A percentile compares a stretch with the other conserved stretches of the same genome.
phyloP scores from a whole-genome alignment of 2,329 filamentous ascomycete genomes.

The Diaporthe sp. region DNA sequence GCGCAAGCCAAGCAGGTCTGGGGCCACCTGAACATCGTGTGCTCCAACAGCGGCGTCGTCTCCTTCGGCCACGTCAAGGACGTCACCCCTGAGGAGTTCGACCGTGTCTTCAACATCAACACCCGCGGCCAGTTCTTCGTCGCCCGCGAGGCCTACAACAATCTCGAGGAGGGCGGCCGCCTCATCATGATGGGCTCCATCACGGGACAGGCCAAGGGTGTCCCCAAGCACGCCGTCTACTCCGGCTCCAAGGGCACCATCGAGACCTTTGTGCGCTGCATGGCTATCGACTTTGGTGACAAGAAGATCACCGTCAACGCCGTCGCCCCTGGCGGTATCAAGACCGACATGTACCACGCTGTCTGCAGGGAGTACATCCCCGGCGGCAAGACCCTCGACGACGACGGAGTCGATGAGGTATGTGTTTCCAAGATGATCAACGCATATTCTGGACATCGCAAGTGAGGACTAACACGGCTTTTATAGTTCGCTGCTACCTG shows the following conservation, averaged over 20 bases:
- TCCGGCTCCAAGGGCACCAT: conserved; percentile 81
- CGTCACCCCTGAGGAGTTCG: conserved; percentile 76
- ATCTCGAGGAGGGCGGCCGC: conserved; percentile 74
- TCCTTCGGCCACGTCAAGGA: conserved; percentile 76
- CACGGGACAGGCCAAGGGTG: conserved; percentile 72
- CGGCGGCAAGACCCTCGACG: conserved; percentile 61
- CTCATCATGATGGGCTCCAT: conserved; percentile 81
- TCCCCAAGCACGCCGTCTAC: conserved; percentile 79
- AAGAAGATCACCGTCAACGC: conserved; percentile 73
- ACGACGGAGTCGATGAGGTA: conserved; percentile 67
- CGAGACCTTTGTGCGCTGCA: conserved; percentile 80
- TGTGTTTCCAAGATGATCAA: conserved; percentile 31
- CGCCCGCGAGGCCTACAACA: conserved; percentile 75
- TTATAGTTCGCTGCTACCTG: conserved; percentile 69
- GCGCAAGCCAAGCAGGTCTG: conserved; percentile 70
- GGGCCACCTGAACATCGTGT: conserved; percentile 76
- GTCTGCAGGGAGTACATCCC: conserved; percentile 73
- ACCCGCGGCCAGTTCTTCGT: conserved; percentile 79
- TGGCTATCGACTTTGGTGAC: conserved; percentile 76
- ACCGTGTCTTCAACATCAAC: conserved; percentile 77
- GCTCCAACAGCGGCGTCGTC: conserved; percentile 77
- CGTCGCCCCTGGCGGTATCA: conserved; percentile 71
- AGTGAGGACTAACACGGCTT: conserved; percentile 8
- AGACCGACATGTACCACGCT: conserved; percentile 73
- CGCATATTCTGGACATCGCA: not conserved